A percentile compares a stretch with the other conserved stretches of the same genome.
Evolutionary conservation across 148 eudicot genomes (phyloP).

Genomic region (Rhododendron griersonianum): DNA sequence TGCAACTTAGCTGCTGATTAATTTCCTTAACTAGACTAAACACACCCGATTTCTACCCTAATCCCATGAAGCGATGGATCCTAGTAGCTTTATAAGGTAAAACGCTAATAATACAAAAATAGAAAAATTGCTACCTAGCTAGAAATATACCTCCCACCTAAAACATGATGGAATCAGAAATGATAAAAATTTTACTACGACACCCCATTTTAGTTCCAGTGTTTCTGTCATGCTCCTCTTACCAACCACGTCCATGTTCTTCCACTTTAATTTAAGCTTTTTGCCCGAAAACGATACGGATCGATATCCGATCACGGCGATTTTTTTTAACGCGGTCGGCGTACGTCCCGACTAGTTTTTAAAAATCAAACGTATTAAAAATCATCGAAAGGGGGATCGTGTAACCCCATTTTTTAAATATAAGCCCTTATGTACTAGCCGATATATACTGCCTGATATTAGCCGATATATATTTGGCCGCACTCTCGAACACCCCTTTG

Average conservation of each 20-base stretch:
- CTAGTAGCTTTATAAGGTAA: neutral
- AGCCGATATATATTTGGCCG: neutral
- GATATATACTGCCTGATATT: neutral
- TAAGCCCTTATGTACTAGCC: neutral
- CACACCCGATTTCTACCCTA: neutral
- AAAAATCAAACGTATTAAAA: neutral
- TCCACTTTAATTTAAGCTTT: neutral
- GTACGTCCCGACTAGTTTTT: neutral
- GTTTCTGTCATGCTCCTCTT: constrained; percentile 34
- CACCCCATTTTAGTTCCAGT: constrained; percentile 22
- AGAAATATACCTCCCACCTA: constrained; percentile 45
- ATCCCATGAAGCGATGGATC: neutral
- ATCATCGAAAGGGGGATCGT: neutral
- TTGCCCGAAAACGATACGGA: neutral
- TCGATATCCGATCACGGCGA: neutral
- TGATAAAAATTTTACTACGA: constrained; percentile 4
- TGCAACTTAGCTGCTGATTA: neutral
- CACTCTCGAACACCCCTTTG: neutral
- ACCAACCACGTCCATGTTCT: constrained; percentile 22
- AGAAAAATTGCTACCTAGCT: constrained; percentile 23
- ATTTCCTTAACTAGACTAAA: constrained; percentile 14
- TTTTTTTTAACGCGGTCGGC: neutral
- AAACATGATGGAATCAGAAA: constrained; percentile 19
- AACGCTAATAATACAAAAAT: constrained; percentile 14
- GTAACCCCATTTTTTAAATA: too few species aligned